These are phyloP conservation scores for Aureobasidium zeae DNA, from an alignment of 2,329 filamentous ascomycete genomes.

Conservation along the genomic window DNA sequence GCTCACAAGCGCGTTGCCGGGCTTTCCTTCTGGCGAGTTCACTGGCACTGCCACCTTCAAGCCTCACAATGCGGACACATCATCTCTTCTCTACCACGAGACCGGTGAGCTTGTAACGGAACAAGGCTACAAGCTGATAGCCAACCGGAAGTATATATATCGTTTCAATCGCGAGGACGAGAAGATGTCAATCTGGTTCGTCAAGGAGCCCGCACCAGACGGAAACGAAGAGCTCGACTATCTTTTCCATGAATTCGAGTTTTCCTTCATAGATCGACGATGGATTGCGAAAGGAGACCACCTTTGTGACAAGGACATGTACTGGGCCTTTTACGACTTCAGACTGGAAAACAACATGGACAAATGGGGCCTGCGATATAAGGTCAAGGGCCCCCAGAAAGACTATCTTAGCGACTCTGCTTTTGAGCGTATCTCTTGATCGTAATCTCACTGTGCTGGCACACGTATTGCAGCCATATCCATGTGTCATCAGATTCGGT, in stretches of 20 bases:
- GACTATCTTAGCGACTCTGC: constrained; percentile 32
- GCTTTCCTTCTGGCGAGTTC: constrained; percentile 30
- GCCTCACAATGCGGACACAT: constrained; percentile 21
- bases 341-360: constrained; percentile 26
- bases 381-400: constrained; percentile 31
- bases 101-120: constrained; percentile 29
- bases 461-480: neutral
- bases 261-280: constrained; percentile 32
- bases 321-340: constrained; percentile 63
- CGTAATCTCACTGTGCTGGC: neutral
- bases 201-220: constrained; percentile 50
- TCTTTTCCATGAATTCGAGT: constrained; percentile 65
- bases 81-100: constrained; percentile 29
- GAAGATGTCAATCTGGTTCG: constrained; percentile 64
- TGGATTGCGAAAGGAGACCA: constrained; percentile 61
- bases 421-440: constrained; percentile 21
- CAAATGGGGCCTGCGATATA: constrained; percentile 30
- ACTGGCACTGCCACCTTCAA: constrained; percentile 29
- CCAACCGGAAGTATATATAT: constrained; percentile 62
- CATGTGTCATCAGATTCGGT: neutral
- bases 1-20: constrained; percentile 26
- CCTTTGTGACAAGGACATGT: constrained; percentile 62
- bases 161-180: constrained; percentile 57
- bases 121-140: constrained; percentile 43
- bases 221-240: constrained; percentile 50